These are phyloP conservation scores for Mytilinidion resinicola DNA, from an alignment of 495 filamentous ascomycete species.

Conservation along the genomic window DNA sequence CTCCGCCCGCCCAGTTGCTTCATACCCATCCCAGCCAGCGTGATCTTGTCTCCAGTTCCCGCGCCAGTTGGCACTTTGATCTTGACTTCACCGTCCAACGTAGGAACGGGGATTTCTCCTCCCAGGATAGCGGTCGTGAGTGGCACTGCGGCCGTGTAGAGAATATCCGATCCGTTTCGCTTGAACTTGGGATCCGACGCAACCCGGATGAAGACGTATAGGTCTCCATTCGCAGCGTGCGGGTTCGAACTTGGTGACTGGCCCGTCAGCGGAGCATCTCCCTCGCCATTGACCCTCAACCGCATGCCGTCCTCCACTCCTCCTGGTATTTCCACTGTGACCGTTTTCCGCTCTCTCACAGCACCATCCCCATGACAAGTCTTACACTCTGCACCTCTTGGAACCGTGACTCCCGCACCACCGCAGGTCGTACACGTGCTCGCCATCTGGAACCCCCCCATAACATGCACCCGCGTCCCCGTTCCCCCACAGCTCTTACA, in stretches of 20 bases:
- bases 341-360: constrained; percentile 65
- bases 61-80: constrained; percentile 85
- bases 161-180: constrained; percentile 76
- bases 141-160: constrained; percentile 86
- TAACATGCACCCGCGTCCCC: constrained; percentile 77
- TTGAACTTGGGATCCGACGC: constrained; percentile 79
- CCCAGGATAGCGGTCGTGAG: constrained; percentile 89
- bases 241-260: constrained; percentile 51
- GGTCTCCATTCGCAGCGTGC: constrained; percentile 64
- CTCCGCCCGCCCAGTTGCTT: constrained; percentile 58
- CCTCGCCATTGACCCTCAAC: constrained; percentile 70
- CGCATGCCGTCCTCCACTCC: constrained; percentile 96
- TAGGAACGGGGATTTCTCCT: constrained; percentile 82
- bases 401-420: constrained; percentile 64
- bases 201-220: constrained; percentile 81
- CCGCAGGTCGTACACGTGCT: constrained; percentile 77
- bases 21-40: constrained; percentile 85
- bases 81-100: constrained; percentile 81
- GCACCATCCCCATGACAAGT: constrained; percentile 76
- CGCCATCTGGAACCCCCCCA: constrained; percentile 93
- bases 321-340: constrained; percentile 83
- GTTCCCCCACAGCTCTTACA: constrained; percentile 82
- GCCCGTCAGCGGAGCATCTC: constrained; percentile 75
- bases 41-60: constrained; percentile 84
- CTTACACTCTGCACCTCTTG: constrained; percentile 70